Evolutionary conservation across 2,329 filamentous ascomycete genomes (phyloP).

Genomic region (Hirsutella thompsonii): DNA sequence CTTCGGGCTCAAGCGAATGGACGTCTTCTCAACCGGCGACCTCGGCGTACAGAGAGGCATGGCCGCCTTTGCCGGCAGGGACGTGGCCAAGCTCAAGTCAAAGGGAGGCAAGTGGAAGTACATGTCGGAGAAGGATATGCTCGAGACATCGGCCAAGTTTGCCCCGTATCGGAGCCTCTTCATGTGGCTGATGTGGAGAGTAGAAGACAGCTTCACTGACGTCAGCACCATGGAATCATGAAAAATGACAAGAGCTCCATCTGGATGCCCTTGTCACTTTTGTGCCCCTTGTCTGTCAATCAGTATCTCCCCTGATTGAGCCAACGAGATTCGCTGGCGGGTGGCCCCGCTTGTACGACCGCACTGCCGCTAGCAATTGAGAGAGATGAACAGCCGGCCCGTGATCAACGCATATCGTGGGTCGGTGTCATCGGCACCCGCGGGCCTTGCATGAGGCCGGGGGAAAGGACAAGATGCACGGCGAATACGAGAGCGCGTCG

Average conservation of each 20-base stretch:
- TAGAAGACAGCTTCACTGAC: constrained; percentile 56
- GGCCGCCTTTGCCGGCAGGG: constrained; percentile 72
- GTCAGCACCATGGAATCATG: constrained; percentile 43
- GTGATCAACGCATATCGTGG: no score
- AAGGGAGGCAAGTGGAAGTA: constrained; percentile 93
- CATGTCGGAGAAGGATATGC: constrained; percentile 89
- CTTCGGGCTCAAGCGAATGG: constrained; percentile 87
- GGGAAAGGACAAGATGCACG: no score
- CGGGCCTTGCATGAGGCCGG: no score
- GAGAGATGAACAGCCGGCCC: no score
- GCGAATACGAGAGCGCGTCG: no score
- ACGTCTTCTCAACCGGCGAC: constrained; percentile 88
- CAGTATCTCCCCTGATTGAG: neutral
- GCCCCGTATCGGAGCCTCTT: constrained; percentile 81
- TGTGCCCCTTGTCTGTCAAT: neutral
- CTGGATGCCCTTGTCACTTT: neutral
- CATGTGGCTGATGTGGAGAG: constrained; percentile 98
- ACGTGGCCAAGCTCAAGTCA: constrained; percentile 71
- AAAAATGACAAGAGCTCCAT: neutral
- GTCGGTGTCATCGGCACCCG: no score
- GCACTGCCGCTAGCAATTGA: no score
- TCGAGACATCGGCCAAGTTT: constrained; percentile 67
- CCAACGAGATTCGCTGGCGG: no score
- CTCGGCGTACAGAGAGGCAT: constrained; percentile 90
- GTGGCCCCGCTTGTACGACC: no score